Percentiles rank a stretch among this genome's conserved stretches.
These are phyloP conservation scores for Aspergillus sp. DNA, from an alignment of 2,329 filamentous ascomycete genomes.

Conservation along the genomic window DNA sequence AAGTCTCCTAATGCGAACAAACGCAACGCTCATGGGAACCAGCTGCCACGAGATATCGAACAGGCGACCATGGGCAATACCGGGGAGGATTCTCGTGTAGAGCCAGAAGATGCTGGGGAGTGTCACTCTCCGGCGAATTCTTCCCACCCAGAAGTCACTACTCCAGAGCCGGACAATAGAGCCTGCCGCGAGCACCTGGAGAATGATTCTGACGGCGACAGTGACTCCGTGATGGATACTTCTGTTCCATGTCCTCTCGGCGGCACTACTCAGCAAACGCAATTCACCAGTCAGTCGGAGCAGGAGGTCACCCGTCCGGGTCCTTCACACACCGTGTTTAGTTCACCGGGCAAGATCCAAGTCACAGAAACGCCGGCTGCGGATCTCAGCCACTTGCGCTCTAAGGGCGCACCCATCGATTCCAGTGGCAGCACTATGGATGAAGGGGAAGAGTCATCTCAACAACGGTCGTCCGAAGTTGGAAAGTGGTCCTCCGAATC, in stretches of 20 bases:
- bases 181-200: neutral
- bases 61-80: neutral
- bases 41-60: neutral
- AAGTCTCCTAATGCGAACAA: neutral
- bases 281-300: slow-evolving; percentile 15
- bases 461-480: slow-evolving; percentile 12
- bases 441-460: neutral
- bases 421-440: neutral
- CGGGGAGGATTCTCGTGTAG: neutral
- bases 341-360: slow-evolving; percentile 16
- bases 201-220: slow-evolving; percentile 12
- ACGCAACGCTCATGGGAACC: neutral
- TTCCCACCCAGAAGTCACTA: neutral
- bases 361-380: slow-evolving; percentile 22
- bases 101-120: neutral
- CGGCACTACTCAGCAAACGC: slow-evolving; percentile 12
- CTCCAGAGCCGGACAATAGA: neutral
- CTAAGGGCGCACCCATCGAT: slow-evolving; percentile 1
- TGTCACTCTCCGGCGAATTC: neutral
- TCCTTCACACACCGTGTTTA: slow-evolving; percentile 10
- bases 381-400: slow-evolving; percentile 5
- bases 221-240: slow-evolving; percentile 23
- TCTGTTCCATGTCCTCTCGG: slow-evolving; percentile 24
- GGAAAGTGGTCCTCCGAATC: slow-evolving; percentile 26
- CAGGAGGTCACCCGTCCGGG: slow-evolving; percentile 14